These are phyloP conservation scores for Isatis lusitanica DNA, from an alignment of 441 rosid species.

Conservation along the genomic window DNA sequence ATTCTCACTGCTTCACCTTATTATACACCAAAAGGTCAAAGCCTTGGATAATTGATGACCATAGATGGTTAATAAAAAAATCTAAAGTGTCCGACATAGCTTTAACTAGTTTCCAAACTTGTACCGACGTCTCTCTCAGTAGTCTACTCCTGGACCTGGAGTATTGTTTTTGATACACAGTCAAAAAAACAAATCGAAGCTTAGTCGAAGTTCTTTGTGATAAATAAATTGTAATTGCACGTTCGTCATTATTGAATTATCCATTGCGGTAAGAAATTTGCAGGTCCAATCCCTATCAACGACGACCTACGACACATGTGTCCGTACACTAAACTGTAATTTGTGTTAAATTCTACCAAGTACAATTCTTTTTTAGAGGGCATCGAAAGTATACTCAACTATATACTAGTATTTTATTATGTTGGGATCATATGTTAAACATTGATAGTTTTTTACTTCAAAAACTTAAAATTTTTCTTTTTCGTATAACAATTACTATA, in stretches of 20 bases:
- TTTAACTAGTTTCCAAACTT: not conserved
- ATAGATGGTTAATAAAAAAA: not conserved
- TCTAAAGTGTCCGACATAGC: not conserved
- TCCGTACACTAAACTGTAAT: conserved; percentile 15
- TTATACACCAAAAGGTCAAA: not conserved
- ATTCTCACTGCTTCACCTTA: not conserved
- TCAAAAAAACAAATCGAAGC: too few relatives aligned
- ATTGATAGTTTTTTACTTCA: not conserved
- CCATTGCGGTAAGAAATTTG: not conserved
- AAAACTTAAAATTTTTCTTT: too few relatives aligned
- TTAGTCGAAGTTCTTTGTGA: not conserved
- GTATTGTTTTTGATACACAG: not conserved
- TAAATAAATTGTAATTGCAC: not conserved
- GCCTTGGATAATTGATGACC: not conserved
- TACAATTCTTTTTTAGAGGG: not conserved
- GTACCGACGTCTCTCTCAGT: too few relatives aligned
- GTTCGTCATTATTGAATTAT: not conserved
- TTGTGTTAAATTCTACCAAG: not conserved
- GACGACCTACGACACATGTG: not conserved
- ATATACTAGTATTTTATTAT: not conserved
- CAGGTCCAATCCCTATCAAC: conserved; percentile 19
- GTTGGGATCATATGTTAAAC: not conserved
- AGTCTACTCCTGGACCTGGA: too few relatives aligned
- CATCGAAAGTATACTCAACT: not conserved
- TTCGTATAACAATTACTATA: too few relatives aligned